Conservation (phyloP, 2,329 filamentous ascomycete genomes). For the Boeremia lycopersici region DNA sequence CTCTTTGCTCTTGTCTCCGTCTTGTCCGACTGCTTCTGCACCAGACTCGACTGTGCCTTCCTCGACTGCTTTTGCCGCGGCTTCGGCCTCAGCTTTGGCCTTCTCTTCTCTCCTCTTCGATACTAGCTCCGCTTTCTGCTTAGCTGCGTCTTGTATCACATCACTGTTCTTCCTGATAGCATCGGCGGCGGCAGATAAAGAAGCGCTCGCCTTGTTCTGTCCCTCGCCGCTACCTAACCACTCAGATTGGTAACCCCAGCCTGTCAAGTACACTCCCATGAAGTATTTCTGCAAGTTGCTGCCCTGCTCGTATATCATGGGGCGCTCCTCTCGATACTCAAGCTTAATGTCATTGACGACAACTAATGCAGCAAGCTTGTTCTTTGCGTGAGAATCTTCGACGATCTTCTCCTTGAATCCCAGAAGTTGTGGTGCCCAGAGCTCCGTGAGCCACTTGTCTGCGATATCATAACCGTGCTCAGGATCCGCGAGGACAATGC, state of each 20-base stretch:
- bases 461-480: conserved; percentile 65
- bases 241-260: conserved; percentile 69
- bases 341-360: conserved; percentile 44
- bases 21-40: not conserved
- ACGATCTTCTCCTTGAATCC: conserved; percentile 37
- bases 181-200: conserved; percentile 66
- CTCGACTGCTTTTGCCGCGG: conserved; percentile 5
- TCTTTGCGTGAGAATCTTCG: conserved; percentile 49
- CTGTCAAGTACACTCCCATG: conserved; percentile 69
- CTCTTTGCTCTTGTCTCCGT: not conserved
- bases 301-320: conserved; percentile 56
- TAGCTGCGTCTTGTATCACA: conserved; percentile 23
- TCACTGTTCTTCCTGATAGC: conserved; percentile 59
- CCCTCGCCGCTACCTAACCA: conserved; percentile 68
- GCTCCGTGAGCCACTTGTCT: conserved; percentile 71
- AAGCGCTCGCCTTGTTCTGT: conserved; percentile 72
- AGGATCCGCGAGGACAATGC: conserved; percentile 71
- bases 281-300: conserved; percentile 63
- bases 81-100: conserved; percentile 15
- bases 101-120: conserved; percentile 25
- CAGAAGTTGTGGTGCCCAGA: conserved; percentile 65
- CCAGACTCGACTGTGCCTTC: not conserved
- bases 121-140: conserved; percentile 31
- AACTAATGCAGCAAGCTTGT: conserved; percentile 47
- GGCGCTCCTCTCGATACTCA: conserved; percentile 57